Base-by-base conservation (phyloP, 108 stramenopile species). In the Bacterosira constricta region DNA sequence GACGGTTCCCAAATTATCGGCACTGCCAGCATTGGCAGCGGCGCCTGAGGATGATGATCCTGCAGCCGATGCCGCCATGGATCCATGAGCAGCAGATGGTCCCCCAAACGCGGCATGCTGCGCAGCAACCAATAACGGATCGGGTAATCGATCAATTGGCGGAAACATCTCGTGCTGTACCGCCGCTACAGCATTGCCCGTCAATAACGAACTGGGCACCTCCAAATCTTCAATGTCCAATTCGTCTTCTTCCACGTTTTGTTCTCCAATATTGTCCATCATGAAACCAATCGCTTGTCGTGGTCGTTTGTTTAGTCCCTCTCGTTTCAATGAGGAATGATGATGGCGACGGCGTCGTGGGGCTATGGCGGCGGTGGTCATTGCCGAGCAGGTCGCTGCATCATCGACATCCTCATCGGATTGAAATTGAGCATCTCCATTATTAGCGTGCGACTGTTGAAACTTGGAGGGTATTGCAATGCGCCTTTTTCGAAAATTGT, bases 41-140 rank as follows among this genome's bases (percentile, higher is more conserved):
- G 49, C 9, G 9, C 49, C 49, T 21, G 12, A 7, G 36, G 11
- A 8, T 0, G 0, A 0, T 39, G 30, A 29, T 18, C 27, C 0
- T 11, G 7, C 54, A 31, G 27, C 30, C 4, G 30, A 29, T 12
- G 54, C 0, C 0, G 15, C 54, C 10, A 13, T 39, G 18, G 35
- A 17, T 7, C 3, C 15, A 20, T 15, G n/a, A 37, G 34, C 31
- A 35, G 0, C 12, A 10, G 38, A 17, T 7, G 57, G 7, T 1
- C 1, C 17, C 57, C 54, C 63, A 0, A 27, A 55, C 31, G 55
- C 56, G 26, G 73, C 73, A 59, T 64, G 63, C 58, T 65, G 73
- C 38, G 73, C 73, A 27, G 73, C 73, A 0, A 74, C 73, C 27
- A 74, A 21, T 27, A 74, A 58, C 12, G 73, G 73, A 74, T 74